Base-by-base conservation (phyloP, 768 basidiomycete species). In the Lactarius psammicola region DNA sequence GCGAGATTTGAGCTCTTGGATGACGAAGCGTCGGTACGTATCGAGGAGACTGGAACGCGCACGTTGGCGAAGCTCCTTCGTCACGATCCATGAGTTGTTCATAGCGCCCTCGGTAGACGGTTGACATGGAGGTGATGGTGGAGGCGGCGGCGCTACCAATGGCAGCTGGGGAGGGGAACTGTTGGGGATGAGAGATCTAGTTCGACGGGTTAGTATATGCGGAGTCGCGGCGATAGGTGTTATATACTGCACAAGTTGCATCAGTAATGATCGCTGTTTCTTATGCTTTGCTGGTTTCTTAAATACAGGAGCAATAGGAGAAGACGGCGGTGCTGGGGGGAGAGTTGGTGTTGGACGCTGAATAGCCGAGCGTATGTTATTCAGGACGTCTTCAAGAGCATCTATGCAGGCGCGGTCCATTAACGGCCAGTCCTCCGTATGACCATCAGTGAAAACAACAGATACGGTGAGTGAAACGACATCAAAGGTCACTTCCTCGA, bases 41-140 rank as follows among this genome's bases (percentile, higher is more conserved):
- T 92, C 88, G 8, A 90, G 80, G 17, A 91, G 80, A 3, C 81
- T 79, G 23, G 88, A 87, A 34, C 89, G 86, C 5, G 90, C 90
- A 54, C 83, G 80, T 40, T 80, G 78, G 20, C 88, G 84, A 46
- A 87, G 80, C 60, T 72, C 73, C n/a, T 80, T 79, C 23, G 82
- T 67, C 38, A 59, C 57, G 54, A 34, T 51, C 42, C 40, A 10
- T 71, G 56, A 59, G 34, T 34, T 69, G 28, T 71, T 70, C 38
- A 60, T 62, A 34, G 38, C 34, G 4, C 54, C 59, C 61, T 44
- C 38, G 56, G 65, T 30, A 77, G 56, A 63, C 33, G 38, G 62
- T 2, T 61, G 51, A 59, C 4, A 55, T 23, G 31, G 6, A 31
- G 44, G 26, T 44, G 44, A n/a, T 15, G 55, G 51, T 66, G 53